phyloP scores from a whole-genome alignment of 176 grass and related monocot genomes.

The Phoenix roebelenii region DNA sequence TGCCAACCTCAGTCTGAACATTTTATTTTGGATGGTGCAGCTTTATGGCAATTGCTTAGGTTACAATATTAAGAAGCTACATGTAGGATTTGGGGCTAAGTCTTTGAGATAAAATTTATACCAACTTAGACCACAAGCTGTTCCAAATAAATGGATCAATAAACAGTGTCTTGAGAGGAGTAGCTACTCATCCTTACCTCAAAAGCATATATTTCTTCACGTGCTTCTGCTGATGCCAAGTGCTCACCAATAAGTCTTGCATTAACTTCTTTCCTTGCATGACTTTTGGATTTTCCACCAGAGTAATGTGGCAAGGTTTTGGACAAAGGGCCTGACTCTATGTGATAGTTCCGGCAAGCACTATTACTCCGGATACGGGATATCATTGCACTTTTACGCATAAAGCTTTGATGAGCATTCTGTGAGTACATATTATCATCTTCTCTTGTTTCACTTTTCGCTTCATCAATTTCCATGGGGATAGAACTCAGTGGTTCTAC shows the following conservation, averaged over 20 bases:
- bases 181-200: constrained; percentile 37
- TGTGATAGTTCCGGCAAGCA: constrained; percentile 28
- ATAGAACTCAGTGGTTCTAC: constrained; percentile 60
- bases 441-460: constrained; percentile 35
- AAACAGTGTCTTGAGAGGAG: background rate
- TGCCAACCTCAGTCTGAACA: too few relatives aligned
- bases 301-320: constrained; percentile 27
- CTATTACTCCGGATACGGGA: constrained; percentile 28
- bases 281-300: constrained; percentile 63
- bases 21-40: too few relatives aligned
- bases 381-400: constrained; percentile 28
- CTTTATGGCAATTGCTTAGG: too few relatives aligned
- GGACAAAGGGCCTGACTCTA: constrained; percentile 21
- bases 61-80: too few relatives aligned
- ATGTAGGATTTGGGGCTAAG: too few relatives aligned
- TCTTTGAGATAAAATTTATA: too few relatives aligned
- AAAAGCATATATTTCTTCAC: constrained; percentile 67
- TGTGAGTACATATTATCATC: constrained; percentile 21
- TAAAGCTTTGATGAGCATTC: constrained; percentile 27
- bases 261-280: constrained; percentile 44
- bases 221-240: constrained; percentile 46
- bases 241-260: constrained; percentile 45
- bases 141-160: too few relatives aligned
- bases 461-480: constrained; percentile 49
- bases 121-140: too few relatives aligned